Evolutionary conservation across 2,329 filamentous ascomycete genomes (phyloP).

Genomic region (Colletotrichum phormii): DNA sequence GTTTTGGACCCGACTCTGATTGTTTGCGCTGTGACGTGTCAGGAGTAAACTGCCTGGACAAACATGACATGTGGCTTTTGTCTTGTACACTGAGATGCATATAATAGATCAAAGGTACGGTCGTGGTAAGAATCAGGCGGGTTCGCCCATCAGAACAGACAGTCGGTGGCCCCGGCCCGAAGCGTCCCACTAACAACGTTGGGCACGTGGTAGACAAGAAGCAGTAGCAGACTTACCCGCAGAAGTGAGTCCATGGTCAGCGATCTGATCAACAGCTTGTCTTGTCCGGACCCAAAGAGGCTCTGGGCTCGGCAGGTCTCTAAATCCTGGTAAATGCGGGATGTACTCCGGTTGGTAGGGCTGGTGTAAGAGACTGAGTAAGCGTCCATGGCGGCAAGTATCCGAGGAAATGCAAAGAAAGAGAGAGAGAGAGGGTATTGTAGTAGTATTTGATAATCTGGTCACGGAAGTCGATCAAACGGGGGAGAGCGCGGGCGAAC

Average conservation of each 20-base stretch:
- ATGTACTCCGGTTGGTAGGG: constrained; percentile 54
- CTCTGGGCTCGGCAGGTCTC: constrained; percentile 53
- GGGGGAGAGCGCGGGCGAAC: constrained; percentile 17
- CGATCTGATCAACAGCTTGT: constrained; percentile 42
- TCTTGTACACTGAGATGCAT: constrained; percentile 2
- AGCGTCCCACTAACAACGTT: constrained; percentile 32
- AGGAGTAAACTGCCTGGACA: constrained; percentile 17
- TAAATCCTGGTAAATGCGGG: constrained; percentile 63
- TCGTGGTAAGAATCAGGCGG: constrained; percentile 4
- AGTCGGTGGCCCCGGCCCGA: constrained; percentile 11
- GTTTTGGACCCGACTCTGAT: constrained; percentile 45
- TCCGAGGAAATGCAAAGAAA: neutral
- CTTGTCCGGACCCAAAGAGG: constrained; percentile 46
- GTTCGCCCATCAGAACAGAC: constrained; percentile 15
- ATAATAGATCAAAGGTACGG: constrained; percentile 12
- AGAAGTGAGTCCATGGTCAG: constrained; percentile 47
- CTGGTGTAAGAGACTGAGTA: constrained; percentile 62
- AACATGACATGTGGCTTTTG: neutral
- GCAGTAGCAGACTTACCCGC: constrained; percentile 48
- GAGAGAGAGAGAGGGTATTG: neutral
- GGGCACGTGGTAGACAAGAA: constrained; percentile 24
- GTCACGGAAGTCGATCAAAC: neutral
- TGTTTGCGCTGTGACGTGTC: constrained; percentile 32
- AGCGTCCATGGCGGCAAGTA: constrained; percentile 58
- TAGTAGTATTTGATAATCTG: constrained; percentile 9